Evolutionary conservation across 176 grass and related monocot species (phyloP).

Genomic region (Zea luxurians): DNA sequence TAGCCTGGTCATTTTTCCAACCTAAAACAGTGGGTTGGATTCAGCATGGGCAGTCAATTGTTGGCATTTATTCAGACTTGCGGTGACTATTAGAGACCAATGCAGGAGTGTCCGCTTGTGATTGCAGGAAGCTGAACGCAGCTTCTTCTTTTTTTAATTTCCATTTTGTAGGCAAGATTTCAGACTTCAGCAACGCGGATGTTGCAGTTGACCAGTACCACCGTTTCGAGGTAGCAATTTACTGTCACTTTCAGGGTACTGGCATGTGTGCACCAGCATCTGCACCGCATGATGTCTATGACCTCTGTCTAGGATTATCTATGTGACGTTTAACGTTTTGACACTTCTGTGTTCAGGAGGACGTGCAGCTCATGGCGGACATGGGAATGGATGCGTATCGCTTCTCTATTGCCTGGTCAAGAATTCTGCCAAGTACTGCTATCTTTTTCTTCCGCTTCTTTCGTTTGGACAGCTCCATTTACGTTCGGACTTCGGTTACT

Average conservation of each 20-base stretch:
- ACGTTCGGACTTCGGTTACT: not conserved
- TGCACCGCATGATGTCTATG: not conserved
- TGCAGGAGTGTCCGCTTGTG: not conserved
- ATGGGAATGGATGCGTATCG: slow-evolving; percentile 98
- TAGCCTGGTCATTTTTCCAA: not conserved
- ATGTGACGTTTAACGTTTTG: not conserved
- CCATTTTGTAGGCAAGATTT: slow-evolving; percentile 63
- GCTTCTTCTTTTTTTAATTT: not conserved
- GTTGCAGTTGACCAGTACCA: slow-evolving; percentile 93
- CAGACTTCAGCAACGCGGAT: slow-evolving; percentile 92
- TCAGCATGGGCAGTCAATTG: not conserved
- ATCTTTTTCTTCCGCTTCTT: not conserved
- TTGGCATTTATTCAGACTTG: not conserved
- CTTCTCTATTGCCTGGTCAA: slow-evolving; percentile 88
- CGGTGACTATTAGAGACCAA: not conserved
- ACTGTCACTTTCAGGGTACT: not conserved
- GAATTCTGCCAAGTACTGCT: slow-evolving; percentile 59
- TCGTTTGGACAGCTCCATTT: not conserved
- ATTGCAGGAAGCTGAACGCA: not conserved
- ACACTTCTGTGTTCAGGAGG: slow-evolving; percentile 54
- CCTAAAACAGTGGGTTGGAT: slow-evolving; percentile 9
- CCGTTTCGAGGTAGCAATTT: slow-evolving; percentile 61
- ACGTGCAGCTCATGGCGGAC: slow-evolving; percentile 82
- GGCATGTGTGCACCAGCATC: not conserved
- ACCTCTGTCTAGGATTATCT: not conserved